Conservation (phyloP, 345 rosid species). For the Isatis tinctoria region DNA sequence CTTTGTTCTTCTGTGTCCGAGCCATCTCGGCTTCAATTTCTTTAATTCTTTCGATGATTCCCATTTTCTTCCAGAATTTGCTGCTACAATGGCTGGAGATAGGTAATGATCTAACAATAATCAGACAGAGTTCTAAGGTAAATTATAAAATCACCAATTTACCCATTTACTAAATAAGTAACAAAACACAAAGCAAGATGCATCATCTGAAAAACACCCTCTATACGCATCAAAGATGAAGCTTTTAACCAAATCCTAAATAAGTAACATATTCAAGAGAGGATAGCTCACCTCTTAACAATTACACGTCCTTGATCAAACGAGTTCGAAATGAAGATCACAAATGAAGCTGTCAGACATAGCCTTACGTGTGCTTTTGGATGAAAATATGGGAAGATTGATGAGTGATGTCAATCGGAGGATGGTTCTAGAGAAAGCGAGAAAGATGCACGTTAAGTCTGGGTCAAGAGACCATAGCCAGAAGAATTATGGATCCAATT, state of each 20-base stretch:
- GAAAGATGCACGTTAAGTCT: background rate
- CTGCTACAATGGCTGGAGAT: slow-evolving; percentile 15
- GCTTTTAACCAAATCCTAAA: background rate
- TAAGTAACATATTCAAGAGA: background rate
- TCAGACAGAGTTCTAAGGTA: background rate
- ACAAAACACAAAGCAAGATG: background rate
- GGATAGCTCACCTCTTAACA: slow-evolving; percentile 1
- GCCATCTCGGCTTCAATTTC: slow-evolving; percentile 99
- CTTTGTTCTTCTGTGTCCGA: slow-evolving; percentile 97
- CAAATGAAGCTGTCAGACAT: background rate
- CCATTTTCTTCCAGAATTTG: slow-evolving; percentile 50
- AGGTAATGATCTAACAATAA: background rate
- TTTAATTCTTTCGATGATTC: slow-evolving; percentile 91
- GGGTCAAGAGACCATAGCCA: background rate
- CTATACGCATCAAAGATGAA: background rate
- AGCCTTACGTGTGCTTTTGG: slow-evolving; percentile 1
- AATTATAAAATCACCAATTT: background rate
- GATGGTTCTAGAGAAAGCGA: slow-evolving; percentile 32
- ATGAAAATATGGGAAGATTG: background rate
- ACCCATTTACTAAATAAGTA: background rate
- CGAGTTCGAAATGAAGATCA: background rate
- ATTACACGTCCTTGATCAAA: background rate
- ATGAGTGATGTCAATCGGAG: background rate
- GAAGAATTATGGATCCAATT: slow-evolving; percentile 1
- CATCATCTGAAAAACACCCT: background rate